A percentile compares a stretch with the other conserved stretches of the same genome.
phyloP scores from a whole-genome alignment of 202 grass and related monocot species.

The Carex arenaria region DNA sequence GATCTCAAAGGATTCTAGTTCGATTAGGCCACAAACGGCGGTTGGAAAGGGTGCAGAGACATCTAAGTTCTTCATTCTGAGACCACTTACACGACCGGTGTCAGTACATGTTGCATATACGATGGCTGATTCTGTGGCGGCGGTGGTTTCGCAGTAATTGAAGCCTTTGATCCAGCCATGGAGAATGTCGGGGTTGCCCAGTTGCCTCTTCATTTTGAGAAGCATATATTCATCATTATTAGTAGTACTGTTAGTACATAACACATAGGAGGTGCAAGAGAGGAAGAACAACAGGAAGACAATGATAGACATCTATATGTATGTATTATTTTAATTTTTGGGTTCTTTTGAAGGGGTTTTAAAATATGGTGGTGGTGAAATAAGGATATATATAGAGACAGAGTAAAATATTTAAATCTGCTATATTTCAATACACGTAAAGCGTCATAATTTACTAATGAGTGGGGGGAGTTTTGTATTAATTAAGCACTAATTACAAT shows the following conservation, averaged over 20 bases:
- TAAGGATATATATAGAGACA: too few relatives aligned
- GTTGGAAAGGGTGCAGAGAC: conserved; percentile 24
- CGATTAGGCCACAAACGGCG: conserved; percentile 28
- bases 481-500: too few relatives aligned
- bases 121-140: too few relatives aligned
- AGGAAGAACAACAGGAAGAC: neutral
- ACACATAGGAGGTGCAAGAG: neutral
- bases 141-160: neutral
- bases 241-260: neutral
- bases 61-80: neutral
- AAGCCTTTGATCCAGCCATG: neutral
- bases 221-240: neutral
- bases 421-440: too few relatives aligned
- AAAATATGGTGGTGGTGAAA: too few relatives aligned
- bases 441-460: too few relatives aligned
- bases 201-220: neutral
- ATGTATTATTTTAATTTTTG: too few relatives aligned
- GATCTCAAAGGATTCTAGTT: conserved; percentile 25
- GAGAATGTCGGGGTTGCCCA: neutral
- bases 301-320: neutral
- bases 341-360: too few relatives aligned
- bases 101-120: too few relatives aligned
- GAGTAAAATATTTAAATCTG: too few relatives aligned
- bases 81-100: conserved; percentile 23
- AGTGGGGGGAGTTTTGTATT: too few relatives aligned